phyloP scores from a whole-genome alignment of 192 early-diverging fungal genomes.

The Phlyctochytrium arcticum region DNA sequence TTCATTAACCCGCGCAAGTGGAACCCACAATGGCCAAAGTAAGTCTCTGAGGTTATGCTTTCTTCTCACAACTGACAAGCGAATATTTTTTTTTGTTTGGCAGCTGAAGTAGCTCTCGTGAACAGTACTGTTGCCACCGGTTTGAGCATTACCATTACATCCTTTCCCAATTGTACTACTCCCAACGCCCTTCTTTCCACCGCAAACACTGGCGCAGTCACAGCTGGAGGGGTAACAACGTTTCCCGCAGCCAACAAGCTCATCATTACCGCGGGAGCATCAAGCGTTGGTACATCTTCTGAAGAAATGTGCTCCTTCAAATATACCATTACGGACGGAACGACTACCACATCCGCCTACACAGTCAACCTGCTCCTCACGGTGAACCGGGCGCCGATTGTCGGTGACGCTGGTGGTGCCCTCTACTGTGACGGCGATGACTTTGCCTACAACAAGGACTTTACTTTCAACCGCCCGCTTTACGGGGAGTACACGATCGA shows the following conservation, averaged over 20 bases:
- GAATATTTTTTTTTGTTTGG: no score
- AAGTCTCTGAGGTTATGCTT: no score
- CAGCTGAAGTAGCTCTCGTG: neutral
- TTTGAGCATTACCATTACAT: neutral
- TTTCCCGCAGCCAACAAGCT: neutral
- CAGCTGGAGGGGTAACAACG: neutral
- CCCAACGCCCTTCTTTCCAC: neutral
- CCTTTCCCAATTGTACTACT: neutral
- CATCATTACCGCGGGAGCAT: neutral
- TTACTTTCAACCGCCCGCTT: neutral
- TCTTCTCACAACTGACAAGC: no score
- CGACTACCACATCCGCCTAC: neutral
- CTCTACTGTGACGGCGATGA: conserved; percentile 11
- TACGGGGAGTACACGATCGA: conserved; percentile 16
- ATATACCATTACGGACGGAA: neutral
- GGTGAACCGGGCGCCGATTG: neutral
- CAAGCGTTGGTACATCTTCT: neutral
- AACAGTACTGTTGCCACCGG: neutral
- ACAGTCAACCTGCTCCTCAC: neutral
- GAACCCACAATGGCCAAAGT: no score
- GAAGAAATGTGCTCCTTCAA: neutral
- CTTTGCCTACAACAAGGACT: conserved; percentile 7
- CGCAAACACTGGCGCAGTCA: neutral
- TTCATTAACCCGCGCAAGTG: no score
- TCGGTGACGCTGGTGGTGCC: neutral